Percentiles rank a stretch among this genome's conserved stretches.
Evolutionary conservation across 2,329 filamentous ascomycete genomes (phyloP).

Genomic region (Tympanopsis confertula): DNA sequence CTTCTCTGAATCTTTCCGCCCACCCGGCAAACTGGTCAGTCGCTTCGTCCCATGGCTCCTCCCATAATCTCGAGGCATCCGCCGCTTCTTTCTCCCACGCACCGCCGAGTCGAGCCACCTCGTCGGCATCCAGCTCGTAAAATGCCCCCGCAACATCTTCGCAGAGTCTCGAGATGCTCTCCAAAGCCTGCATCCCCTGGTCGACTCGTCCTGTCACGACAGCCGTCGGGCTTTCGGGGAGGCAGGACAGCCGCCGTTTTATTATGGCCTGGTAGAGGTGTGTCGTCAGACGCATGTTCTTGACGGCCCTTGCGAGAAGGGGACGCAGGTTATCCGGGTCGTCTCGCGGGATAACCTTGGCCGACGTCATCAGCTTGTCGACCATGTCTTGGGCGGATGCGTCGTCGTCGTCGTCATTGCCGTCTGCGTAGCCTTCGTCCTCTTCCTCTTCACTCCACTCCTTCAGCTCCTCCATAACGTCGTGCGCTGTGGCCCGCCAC

Average conservation of each 20-base stretch:
- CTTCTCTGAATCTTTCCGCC: constrained; percentile 45
- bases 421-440: constrained; percentile 44
- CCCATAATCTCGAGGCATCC: constrained; percentile 39
- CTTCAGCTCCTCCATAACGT: constrained; percentile 75
- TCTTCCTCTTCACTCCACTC: constrained; percentile 72
- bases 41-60: constrained; percentile 47
- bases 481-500: constrained; percentile 64
- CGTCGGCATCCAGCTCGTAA: constrained; percentile 52
- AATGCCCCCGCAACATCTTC: constrained; percentile 63
- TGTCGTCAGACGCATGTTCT: constrained; percentile 53
- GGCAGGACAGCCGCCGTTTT: constrained; percentile 56
- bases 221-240: constrained; percentile 19
- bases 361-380: constrained; percentile 56
- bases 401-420: constrained; percentile 31
- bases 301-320: constrained; percentile 52
- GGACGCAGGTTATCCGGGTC: constrained; percentile 53
- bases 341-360: constrained; percentile 47
- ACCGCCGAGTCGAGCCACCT: constrained; percentile 46
- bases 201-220: constrained; percentile 35
- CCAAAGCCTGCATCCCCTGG: constrained; percentile 40
- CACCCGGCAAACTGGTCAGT: constrained; percentile 71
- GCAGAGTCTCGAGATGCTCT: constrained; percentile 51
- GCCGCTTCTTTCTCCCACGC: constrained; percentile 49
- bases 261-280: constrained; percentile 59
- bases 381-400: constrained; percentile 42